A percentile compares a stretch with the other conserved stretches of the same genome.
These are phyloP conservation scores for Platanthera guangdongensis DNA, from an alignment of 106 monocot genomes.

Conservation along the genomic window DNA sequence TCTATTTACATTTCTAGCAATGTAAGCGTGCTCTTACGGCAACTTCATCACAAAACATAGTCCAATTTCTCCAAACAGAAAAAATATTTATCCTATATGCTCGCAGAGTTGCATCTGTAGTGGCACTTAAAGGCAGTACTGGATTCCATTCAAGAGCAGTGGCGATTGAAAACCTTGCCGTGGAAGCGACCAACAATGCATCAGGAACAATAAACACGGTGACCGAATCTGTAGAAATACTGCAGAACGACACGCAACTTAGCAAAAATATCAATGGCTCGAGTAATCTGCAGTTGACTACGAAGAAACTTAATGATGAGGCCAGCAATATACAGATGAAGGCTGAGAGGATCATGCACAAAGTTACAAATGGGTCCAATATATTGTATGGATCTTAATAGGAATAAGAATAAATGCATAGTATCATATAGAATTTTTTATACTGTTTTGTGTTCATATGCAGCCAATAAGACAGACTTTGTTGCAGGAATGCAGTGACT, in stretches of 20 bases:
- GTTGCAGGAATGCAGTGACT: slow-evolving; percentile 45
- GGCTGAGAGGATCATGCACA: slow-evolving; percentile 33
- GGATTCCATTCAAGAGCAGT: slow-evolving; percentile 53
- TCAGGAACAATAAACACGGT: slow-evolving; percentile 57
- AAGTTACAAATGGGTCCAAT: slow-evolving; percentile 49
- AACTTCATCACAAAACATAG: neutral
- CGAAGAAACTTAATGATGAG: slow-evolving; percentile 36
- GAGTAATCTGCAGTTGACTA: slow-evolving; percentile 34
- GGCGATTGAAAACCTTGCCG: slow-evolving; percentile 41
- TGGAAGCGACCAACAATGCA: slow-evolving; percentile 42
- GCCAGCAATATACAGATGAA: slow-evolving; percentile 44
- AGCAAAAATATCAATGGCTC: slow-evolving; percentile 14
- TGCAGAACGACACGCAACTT: slow-evolving; percentile 36
- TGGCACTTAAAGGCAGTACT: slow-evolving; percentile 49
- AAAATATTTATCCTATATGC: neutral
- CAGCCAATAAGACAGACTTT: neutral
- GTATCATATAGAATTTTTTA: neutral
- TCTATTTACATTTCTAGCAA: slow-evolving; percentile 37
- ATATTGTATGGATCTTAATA: slow-evolving; percentile 49
- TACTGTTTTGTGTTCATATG: neutral
- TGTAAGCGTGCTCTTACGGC: slow-evolving; percentile 33
- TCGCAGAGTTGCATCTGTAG: slow-evolving; percentile 55
- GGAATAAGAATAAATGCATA: neutral
- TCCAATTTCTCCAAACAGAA: slow-evolving; percentile 3
- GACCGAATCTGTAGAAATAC: slow-evolving; percentile 32